Evolutionary conservation across 1,284 basidiomycete species (phyloP).

Genomic region (Trametes pubescens): DNA sequence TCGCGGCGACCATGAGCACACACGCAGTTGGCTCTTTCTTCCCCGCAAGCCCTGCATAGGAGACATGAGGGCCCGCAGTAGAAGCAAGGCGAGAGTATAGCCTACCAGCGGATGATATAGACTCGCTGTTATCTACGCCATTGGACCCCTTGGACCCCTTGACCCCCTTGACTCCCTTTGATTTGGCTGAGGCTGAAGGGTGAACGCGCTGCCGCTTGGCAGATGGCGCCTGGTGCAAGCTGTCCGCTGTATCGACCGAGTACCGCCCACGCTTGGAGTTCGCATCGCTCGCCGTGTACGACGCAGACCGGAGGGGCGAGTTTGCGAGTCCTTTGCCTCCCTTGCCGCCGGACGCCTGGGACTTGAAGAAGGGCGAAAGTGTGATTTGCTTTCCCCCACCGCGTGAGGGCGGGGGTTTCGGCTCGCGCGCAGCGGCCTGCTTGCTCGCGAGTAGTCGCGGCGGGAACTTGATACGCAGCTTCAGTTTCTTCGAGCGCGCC

Average conservation of each 20-base stretch:
- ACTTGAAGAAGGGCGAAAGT: conserved; percentile 34
- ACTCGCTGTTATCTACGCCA: conserved; percentile 17
- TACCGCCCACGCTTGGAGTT: conserved; percentile 22
- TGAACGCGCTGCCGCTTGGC: conserved; percentile 37
- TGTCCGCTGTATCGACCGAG: conserved; percentile 24
- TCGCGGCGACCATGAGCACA: conserved; percentile 58
- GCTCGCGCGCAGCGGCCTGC: conserved; percentile 11
- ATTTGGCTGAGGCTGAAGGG: conserved; percentile 20
- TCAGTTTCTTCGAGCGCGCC: conserved; percentile 45
- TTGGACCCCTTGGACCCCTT: conserved; percentile 20
- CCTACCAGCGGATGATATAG: conserved; percentile 25
- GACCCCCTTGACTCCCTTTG: too few species aligned
- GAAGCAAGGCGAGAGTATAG: conserved; percentile 11
- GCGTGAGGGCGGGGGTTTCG: conserved; percentile 22
- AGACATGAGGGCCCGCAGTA: conserved; percentile 20
- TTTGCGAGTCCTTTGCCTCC: conserved; percentile 26
- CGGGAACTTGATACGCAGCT: conserved; percentile 49
- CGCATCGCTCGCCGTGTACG: conserved; percentile 21
- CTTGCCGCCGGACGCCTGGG: conserved; percentile 4
- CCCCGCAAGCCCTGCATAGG: conserved; percentile 33
- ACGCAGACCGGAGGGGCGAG: conserved; percentile 26
- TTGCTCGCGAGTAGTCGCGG: conserved; percentile 32
- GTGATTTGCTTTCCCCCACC: conserved; percentile 35
- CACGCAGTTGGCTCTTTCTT: conserved; percentile 40
- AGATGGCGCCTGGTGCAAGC: conserved; percentile 22